A percentile compares a stretch with the other conserved stretches of the same genome.
These are phyloP conservation scores for Aspergillus asperescens DNA, from an alignment of 495 filamentous ascomycete species.

Conservation along the genomic window DNA sequence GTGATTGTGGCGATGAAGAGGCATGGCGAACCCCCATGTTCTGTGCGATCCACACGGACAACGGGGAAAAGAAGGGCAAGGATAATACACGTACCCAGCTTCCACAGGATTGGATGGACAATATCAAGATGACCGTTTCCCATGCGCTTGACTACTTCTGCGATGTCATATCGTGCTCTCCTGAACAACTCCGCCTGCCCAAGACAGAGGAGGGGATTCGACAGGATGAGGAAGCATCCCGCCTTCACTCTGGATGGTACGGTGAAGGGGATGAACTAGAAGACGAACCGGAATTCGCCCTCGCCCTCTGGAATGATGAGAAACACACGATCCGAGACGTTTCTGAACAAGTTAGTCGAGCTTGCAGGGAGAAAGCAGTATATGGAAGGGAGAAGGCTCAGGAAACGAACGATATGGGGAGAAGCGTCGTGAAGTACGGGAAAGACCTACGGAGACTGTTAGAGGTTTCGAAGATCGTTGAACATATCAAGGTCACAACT, in stretches of 20 bases:
- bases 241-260: slow-evolving; percentile 70
- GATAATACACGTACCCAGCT: slow-evolving; percentile 50
- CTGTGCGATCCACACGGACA: slow-evolving; percentile 86
- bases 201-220: slow-evolving; percentile 77
- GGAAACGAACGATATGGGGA: slow-evolving; percentile 81
- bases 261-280: slow-evolving; percentile 52
- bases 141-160: slow-evolving; percentile 87
- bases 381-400: slow-evolving; percentile 72
- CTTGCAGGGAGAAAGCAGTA: slow-evolving; percentile 64
- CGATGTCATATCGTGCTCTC: slow-evolving; percentile 95
- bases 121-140: slow-evolving; percentile 77
- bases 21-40: slow-evolving; percentile 84
- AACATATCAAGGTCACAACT: slow-evolving; percentile 92
- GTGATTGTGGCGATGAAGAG: slow-evolving; percentile 92
- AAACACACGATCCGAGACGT: slow-evolving; percentile 97
- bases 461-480: slow-evolving; percentile 71
- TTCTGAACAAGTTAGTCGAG: slow-evolving; percentile 77
- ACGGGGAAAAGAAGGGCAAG: slow-evolving; percentile 56
- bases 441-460: slow-evolving; percentile 66
- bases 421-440: slow-evolving; percentile 74
- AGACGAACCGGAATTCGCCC: slow-evolving; percentile 65
- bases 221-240: slow-evolving; percentile 73
- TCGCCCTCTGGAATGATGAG: slow-evolving; percentile 98
- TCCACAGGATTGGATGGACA: slow-evolving; percentile 65
- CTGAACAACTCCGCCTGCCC: slow-evolving; percentile 81